Conservation (phyloP, 2,329 filamentous ascomycete genomes). For the Paraphoma chrysanthemicola region DNA sequence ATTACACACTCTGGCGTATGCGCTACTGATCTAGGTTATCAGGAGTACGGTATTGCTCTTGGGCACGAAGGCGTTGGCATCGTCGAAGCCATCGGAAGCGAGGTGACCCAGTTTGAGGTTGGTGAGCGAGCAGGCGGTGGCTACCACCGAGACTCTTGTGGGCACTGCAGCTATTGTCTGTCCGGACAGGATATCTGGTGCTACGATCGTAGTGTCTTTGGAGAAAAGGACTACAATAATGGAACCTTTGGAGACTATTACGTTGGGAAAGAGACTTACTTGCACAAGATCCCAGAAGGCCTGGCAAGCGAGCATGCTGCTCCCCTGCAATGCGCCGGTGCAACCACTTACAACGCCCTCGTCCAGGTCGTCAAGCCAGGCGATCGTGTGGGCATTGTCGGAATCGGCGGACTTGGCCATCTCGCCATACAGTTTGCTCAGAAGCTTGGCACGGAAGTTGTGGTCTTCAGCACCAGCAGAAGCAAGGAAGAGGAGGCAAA, state of each 20-base stretch:
- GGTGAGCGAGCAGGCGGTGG: slow-evolving; percentile 46
- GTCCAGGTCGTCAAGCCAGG: slow-evolving; percentile 74
- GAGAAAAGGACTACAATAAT: slow-evolving; percentile 33
- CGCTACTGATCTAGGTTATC: slow-evolving; percentile 18
- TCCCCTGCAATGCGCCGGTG: slow-evolving; percentile 28
- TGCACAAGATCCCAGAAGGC: slow-evolving; percentile 27
- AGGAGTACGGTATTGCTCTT: slow-evolving; percentile 31
- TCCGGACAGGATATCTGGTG: slow-evolving; percentile 45
- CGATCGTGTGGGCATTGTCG: slow-evolving; percentile 82
- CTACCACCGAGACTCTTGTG: slow-evolving; percentile 48
- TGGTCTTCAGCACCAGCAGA: slow-evolving; percentile 27
- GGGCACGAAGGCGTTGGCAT: slow-evolving; percentile 53
- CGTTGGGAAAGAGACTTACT: slow-evolving; percentile 23
- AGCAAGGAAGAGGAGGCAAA: slow-evolving; percentile 26
- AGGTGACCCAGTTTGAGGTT: slow-evolving; percentile 28
- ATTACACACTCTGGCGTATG: slow-evolving; percentile 29
- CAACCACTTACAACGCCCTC: slow-evolving; percentile 74
- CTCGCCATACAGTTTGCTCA: slow-evolving; percentile 75
- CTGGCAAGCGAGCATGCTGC: slow-evolving; percentile 23
- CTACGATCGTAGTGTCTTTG: slow-evolving; percentile 43
- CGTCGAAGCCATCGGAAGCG: slow-evolving; percentile 40
- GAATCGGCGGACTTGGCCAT: slow-evolving; percentile 78
- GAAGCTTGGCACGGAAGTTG: slow-evolving; percentile 28
- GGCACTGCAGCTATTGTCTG: slow-evolving; percentile 37
- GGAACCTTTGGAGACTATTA: slow-evolving; percentile 22